Base-by-base conservation (phyloP, 352 stramenopile genomes). In the Pythium pyrilobum region DNA sequence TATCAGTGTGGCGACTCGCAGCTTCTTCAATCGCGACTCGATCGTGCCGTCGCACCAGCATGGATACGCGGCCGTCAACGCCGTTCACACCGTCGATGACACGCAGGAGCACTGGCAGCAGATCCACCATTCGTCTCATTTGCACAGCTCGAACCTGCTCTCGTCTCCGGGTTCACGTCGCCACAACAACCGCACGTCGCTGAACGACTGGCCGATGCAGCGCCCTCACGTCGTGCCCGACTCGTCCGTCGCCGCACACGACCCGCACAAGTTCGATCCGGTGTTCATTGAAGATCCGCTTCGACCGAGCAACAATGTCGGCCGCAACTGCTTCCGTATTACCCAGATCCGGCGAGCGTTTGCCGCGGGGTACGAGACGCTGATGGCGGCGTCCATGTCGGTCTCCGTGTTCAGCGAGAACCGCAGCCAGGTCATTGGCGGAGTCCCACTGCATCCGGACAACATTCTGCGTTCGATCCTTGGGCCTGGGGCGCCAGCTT, bases 241-340 rank as follows among this genome's bases (percentile, higher is more conserved):
- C 24, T n/a, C 45, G 23, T 53, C 48, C 2, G 23, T 40, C 8
- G 40, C 48, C n/a, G 69, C 77, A 1, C 82, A 95, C 25, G 85
- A 95, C 27, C 83, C 87, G 16, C 85, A 95, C 69, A 93, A 94
- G 54, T 96, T 98, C 64, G 92, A 98, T 54, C 92, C 92, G 0
- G 71, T 98, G 7, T 98, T 96, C 74, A 97, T 98, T 38, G 93
- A 98, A 65, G 95, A 98, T 64, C 95, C 93, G 4, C 64, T 98
- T 16, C 89, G 83, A 23, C 71, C 85, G 9, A 93, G 82, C 49
- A 98, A 98, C 72, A 98, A 98, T 59, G 93, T 98, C 24, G 93
- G 93, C 15, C 74, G 95, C 43, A 98, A 98, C 64, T 93, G 92
- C 40, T 98, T 98, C 64, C 85, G 95, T 39, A 98, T 98, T 63